phyloP scores from a whole-genome alignment of 768 basidiomycete species.

The Lactarius vividus region DNA sequence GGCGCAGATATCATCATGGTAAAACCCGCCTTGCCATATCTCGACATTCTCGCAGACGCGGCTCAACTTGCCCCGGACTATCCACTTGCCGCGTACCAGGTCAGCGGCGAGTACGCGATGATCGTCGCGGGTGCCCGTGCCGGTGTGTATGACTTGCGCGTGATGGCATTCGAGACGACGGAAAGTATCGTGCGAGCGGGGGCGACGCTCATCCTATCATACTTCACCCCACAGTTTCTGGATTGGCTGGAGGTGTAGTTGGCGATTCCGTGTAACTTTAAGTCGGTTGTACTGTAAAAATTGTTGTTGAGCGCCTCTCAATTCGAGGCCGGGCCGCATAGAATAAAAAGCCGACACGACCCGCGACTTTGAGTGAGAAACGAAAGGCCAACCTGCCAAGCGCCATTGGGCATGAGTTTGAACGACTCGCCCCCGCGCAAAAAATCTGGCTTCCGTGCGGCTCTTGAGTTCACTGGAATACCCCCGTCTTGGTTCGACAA shows the following conservation, averaged over 20 bases:
- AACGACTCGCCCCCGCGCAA: constrained; percentile 10
- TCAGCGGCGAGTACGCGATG: constrained; percentile 98
- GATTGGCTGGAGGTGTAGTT: constrained; percentile 63
- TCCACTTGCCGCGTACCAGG: constrained; percentile 96
- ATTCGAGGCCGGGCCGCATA: background rate
- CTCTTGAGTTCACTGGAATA: constrained; percentile 64
- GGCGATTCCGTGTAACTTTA: background rate
- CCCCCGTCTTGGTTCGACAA: constrained; percentile 78
- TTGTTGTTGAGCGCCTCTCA: background rate
- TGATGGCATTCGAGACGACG: constrained; percentile 92
- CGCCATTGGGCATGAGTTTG: constrained; percentile 8
- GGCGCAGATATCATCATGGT: constrained; percentile 99
- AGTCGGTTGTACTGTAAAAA: too few species aligned
- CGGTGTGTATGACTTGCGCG: constrained; percentile 88
- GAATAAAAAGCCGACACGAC: background rate
- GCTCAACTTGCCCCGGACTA: constrained; percentile 76
- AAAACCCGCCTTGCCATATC: constrained; percentile 93
- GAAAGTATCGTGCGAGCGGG: constrained; percentile 94
- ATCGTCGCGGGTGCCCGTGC: constrained; percentile 89
- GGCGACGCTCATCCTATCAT: constrained; percentile 83
- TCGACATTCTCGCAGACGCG: constrained; percentile 93
- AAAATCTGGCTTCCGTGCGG: constrained; percentile 56
- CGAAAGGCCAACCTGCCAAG: background rate
- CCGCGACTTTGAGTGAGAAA: too few species aligned
- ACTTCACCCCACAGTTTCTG: constrained; percentile 96